These are phyloP conservation scores for Elasticomyces elasticus DNA, from an alignment of 495 filamentous ascomycete species.

Conservation along the genomic window DNA sequence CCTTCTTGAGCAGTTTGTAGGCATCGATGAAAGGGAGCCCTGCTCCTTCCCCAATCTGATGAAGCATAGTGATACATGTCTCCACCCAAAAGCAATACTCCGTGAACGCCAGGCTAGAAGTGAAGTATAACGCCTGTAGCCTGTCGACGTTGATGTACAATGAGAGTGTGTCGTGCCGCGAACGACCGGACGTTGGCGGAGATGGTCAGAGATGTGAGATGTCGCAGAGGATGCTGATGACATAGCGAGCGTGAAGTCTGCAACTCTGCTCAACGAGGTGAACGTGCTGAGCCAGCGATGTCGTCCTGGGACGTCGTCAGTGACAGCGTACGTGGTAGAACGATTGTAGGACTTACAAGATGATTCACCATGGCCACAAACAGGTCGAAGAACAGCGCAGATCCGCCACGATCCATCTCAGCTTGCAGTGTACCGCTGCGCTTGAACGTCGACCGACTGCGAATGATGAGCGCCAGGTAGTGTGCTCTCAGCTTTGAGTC, in stretches of 20 bases:
- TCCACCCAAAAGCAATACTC: background rate
- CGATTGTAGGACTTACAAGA: slow-evolving; percentile 39
- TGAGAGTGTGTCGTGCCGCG: slow-evolving; percentile 8
- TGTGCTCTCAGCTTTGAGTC: slow-evolving; percentile 84
- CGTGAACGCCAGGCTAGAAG: slow-evolving; percentile 6
- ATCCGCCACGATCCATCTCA: slow-evolving; percentile 81
- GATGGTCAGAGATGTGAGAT: background rate
- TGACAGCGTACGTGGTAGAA: background rate
- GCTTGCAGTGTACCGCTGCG: slow-evolving; percentile 92
- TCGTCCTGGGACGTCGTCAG: slow-evolving; percentile 14
- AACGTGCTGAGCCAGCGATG: slow-evolving; percentile 9
- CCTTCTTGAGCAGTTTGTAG: no score
- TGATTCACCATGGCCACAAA: slow-evolving; percentile 92
- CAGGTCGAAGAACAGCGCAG: slow-evolving; percentile 74
- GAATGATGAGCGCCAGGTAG: slow-evolving; percentile 85
- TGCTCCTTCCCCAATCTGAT: background rate
- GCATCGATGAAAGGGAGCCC: no score
- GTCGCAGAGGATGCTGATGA: background rate
- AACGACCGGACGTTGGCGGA: background rate
- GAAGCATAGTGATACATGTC: slow-evolving; percentile 6
- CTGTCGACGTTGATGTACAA: slow-evolving; percentile 8
- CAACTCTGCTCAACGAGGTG: slow-evolving; percentile 7
- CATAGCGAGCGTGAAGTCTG: background rate
- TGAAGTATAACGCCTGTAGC: background rate
- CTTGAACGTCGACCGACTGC: slow-evolving; percentile 77